Base-by-base conservation (phyloP, 805 yeast species). In the Pichia pseudocactophila region DNA sequence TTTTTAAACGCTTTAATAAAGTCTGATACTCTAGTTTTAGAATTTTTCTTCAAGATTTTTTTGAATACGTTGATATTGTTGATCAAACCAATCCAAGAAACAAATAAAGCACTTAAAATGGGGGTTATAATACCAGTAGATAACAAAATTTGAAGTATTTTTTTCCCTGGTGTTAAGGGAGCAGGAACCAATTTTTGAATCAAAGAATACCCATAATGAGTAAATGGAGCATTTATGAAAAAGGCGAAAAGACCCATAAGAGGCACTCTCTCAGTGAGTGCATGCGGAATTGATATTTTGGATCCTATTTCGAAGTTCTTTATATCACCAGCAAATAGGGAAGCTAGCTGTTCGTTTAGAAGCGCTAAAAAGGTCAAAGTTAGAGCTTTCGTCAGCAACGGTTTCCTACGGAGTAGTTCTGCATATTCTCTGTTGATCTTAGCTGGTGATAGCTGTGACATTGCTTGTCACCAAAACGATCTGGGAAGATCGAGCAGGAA, bases 51-150 rank as follows among this genome's bases (percentile, higher is more conserved):
- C 36, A 26, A 18, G 13, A 39, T 17, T 12, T 31, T 19, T 18
- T 35, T 19, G 26, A 36, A 33, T 8, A 22, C 2, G 1, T 53
- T 27, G 12, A 47, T 32, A 40, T 49, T 50, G 47, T 77, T 75
- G 47, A 79, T 69, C 10, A 76, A 43, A 0, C 81, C 63, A 8
- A 79, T 62, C 66, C 78, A 78, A 2, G 69, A 50, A 1, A 77
- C 75, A 49, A 70, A 75, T 6, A 71, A 52, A 0, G 69, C 68
- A 18, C 74, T 60, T 37, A 75, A 54, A 2, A 70, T 35, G 1
- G 87, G 87, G 0, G 83, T 72, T 11, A 79, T 66, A 0, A 82
- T 74, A 2, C 61, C 53, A 59, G 78, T 66, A 1, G 80, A 68
- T 1, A 74, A 55, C 40, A 73, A 50, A 12, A 79, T 67, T 53